Evolutionary conservation across 768 basidiomycete genomes (phyloP).

Genomic region (Austroboletus eburneus): DNA sequence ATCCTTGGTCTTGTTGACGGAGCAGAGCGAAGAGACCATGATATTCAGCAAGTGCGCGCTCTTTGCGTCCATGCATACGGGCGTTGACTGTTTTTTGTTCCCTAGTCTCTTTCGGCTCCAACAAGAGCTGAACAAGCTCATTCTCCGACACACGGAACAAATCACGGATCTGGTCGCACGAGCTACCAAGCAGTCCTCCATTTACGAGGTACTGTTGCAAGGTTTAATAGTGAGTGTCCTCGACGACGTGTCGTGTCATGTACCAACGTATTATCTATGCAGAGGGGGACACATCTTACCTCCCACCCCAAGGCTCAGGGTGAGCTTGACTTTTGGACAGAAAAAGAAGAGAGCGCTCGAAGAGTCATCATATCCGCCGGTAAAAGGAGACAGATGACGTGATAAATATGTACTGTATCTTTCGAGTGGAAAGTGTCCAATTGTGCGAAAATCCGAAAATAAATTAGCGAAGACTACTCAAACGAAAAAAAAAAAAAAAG

Average conservation of each 20-base stretch:
- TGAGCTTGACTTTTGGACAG: constrained; percentile 84
- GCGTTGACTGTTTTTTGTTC: background rate
- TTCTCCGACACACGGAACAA: constrained; percentile 67
- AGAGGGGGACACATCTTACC: constrained; percentile 66
- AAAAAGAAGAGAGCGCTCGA: constrained; percentile 77
- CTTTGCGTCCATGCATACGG: background rate
- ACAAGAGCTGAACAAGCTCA: constrained; percentile 75
- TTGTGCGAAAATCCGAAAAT: constrained; percentile 16
- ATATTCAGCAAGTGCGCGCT: constrained; percentile 83
- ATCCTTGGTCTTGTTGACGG: constrained; percentile 74
- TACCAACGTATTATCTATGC: background rate
- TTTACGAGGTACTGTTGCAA: constrained; percentile 76
- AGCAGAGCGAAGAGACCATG: constrained; percentile 90
- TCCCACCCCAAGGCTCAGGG: constrained; percentile 83
- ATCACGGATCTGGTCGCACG: constrained; percentile 55
- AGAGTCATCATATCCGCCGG: constrained; percentile 47
- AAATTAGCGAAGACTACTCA: constrained; percentile 19
- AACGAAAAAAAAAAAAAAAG: constrained; percentile 10
- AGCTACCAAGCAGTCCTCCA: constrained; percentile 63
- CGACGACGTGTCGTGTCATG: background rate
- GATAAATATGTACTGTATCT: constrained; percentile 20
- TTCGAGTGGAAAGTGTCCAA: constrained; percentile 10
- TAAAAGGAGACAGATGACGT: constrained; percentile 24
- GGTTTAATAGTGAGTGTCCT: constrained; percentile 61
- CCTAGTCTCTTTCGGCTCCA: constrained; percentile 78